Evolutionary conservation across 306 rosid species (phyloP).

Genomic region (Gleditsia sinensis): DNA sequence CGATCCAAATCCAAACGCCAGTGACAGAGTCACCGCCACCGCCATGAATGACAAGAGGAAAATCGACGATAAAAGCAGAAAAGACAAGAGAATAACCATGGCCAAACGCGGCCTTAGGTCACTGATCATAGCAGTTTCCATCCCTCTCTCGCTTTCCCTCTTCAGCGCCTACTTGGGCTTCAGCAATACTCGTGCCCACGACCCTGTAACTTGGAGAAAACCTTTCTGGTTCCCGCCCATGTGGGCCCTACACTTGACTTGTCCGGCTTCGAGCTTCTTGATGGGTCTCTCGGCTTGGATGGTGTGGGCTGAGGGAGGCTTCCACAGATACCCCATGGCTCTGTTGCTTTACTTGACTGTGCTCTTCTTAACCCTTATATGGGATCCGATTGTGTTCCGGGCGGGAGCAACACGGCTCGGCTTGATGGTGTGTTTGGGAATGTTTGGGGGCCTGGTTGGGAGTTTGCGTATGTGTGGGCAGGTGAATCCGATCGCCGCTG

Average conservation of each 20-base stretch:
- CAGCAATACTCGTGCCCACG: background rate
- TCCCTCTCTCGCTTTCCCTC: constrained; percentile 59
- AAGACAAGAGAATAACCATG: constrained; percentile 36
- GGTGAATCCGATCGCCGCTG: constrained; percentile 44
- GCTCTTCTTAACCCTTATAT: constrained; percentile 40
- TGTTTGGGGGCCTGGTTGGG: constrained; percentile 39
- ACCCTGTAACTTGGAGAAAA: background rate
- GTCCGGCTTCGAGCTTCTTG: constrained; percentile 52
- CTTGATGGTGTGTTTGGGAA: constrained; percentile 38
- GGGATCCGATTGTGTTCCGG: constrained; percentile 66
- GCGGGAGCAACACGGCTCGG: constrained; percentile 50
- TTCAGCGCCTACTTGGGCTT: constrained; percentile 41
- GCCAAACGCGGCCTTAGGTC: constrained; percentile 83
- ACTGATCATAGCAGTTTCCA: constrained; percentile 44
- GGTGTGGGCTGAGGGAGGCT: constrained; percentile 78
- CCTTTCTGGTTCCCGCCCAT: constrained; percentile 77
- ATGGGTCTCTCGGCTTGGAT: constrained; percentile 79
- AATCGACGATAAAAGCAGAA: constrained; percentile 9
- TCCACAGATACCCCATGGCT: constrained; percentile 55
- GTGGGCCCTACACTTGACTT: constrained; percentile 52
- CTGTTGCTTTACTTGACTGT: constrained; percentile 53
- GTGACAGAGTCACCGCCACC: background rate
- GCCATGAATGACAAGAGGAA: background rate
- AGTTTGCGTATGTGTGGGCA: constrained; percentile 44
- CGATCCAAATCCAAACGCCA: constrained; percentile 11